Evolutionary conservation across 148 eudicot species (phyloP).

Genomic region (Drosera capensis): DNA sequence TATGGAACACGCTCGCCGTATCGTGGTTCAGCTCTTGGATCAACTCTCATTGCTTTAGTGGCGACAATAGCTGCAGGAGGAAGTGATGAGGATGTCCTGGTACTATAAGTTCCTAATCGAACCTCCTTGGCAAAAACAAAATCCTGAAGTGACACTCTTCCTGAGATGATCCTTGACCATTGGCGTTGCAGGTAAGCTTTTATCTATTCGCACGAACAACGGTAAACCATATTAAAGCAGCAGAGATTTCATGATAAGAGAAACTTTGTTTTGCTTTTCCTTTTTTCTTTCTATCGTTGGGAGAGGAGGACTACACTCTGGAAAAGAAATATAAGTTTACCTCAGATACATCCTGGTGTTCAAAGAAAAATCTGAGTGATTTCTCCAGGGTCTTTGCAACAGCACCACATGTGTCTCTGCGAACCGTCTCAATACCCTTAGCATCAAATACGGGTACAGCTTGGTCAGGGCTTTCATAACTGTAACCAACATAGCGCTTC

Average conservation of each 20-base stretch:
- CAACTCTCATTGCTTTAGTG: constrained; percentile 71
- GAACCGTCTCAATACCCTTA: constrained; percentile 91
- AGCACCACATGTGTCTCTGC: constrained; percentile 92
- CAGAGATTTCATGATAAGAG: not conserved
- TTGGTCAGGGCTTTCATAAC: constrained; percentile 75
- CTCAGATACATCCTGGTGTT: constrained; percentile 46
- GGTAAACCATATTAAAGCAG: not conserved
- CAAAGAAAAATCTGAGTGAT: constrained; percentile 60
- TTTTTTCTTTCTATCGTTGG: not conserved
- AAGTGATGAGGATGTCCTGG: constrained; percentile 45
- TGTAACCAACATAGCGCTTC: constrained; percentile 92
- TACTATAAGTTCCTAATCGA: constrained; percentile 77
- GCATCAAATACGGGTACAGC: constrained; percentile 72
- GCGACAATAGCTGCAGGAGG: constrained; percentile 98
- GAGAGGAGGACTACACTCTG: not conserved
- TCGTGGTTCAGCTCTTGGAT: constrained; percentile 94
- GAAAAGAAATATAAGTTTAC: constrained; percentile 14
- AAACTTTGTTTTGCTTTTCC: no score
- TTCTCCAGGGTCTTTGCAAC: constrained; percentile 87
- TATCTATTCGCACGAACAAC: constrained; percentile 20
- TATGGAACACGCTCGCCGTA: constrained; percentile 81
- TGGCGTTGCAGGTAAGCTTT: constrained; percentile 64
- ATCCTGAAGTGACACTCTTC: constrained; percentile 68
- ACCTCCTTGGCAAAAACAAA: constrained; percentile 96
- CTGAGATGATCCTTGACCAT: constrained; percentile 76